phyloP scores from a whole-genome alignment of 768 basidiomycete species.

The Pholiota conissans region DNA sequence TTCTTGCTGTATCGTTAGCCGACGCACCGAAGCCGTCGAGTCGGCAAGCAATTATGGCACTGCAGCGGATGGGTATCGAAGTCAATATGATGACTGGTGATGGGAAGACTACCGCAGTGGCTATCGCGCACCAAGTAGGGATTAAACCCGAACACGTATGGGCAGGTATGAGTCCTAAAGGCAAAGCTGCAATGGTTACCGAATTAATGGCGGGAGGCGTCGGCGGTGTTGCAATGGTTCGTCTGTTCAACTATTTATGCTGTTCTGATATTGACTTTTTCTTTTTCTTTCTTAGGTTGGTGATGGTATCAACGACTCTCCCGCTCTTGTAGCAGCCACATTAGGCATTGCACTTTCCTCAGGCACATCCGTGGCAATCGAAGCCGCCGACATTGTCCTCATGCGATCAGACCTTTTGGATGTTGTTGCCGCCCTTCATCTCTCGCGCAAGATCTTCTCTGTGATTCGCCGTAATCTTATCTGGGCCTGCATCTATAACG shows the following conservation, averaged over 20 bases:
- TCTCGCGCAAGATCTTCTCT: slow-evolving; percentile 84
- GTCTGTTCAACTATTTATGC: slow-evolving; percentile 19
- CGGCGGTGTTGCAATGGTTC: slow-evolving; percentile 87
- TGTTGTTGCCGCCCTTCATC: slow-evolving; percentile 93
- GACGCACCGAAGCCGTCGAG: slow-evolving; percentile 89
- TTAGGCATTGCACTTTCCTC: slow-evolving; percentile 96
- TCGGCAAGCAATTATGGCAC: slow-evolving; percentile 73
- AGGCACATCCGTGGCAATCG: slow-evolving; percentile 95
- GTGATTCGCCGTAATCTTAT: slow-evolving; percentile 92
- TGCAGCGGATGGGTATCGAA: slow-evolving; percentile 88
- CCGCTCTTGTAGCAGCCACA: slow-evolving; percentile 92
- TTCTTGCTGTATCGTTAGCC: slow-evolving; percentile 82
- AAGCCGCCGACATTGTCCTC: slow-evolving; percentile 97
- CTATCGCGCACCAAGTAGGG: slow-evolving; percentile 89
- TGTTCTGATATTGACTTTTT: slow-evolving; percentile 1
- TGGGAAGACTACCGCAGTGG: slow-evolving; percentile 78
- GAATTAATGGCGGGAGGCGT: slow-evolving; percentile 75
- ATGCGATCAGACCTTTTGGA: slow-evolving; percentile 97
- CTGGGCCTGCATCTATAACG: slow-evolving; percentile 96
- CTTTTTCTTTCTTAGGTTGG: slow-evolving; percentile 64
- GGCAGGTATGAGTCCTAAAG: slow-evolving; percentile 93
- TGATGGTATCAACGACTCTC: slow-evolving; percentile 99
- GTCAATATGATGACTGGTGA: slow-evolving; percentile 97
- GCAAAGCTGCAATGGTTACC: slow-evolving; percentile 84
- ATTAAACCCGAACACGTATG: slow-evolving; percentile 82